Evolutionary conservation across 148 eudicot species (phyloP).

Genomic region (Rhododendron williamsianum): DNA sequence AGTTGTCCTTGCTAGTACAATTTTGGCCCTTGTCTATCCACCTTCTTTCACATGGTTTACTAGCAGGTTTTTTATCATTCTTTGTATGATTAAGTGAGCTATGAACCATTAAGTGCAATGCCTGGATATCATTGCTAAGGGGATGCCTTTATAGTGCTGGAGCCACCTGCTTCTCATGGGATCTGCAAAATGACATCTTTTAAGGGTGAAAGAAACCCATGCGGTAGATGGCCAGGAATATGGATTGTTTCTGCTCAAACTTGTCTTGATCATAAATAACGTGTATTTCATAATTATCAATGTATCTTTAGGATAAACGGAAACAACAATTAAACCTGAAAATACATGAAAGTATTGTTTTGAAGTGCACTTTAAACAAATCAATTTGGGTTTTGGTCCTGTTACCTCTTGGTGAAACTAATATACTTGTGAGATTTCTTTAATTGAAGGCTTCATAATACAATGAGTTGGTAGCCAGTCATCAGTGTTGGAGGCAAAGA

Average conservation of each 20-base stretch:
- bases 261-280: neutral
- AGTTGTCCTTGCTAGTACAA: constrained; percentile 74
- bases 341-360: neutral
- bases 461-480: neutral
- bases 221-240: neutral
- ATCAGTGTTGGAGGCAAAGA: neutral
- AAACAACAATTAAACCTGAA: neutral
- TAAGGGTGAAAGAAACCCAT: neutral
- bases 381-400: neutral
- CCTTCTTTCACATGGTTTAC: constrained; percentile 98
- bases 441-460: neutral
- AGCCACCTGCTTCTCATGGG: neutral
- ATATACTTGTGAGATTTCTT: neutral
- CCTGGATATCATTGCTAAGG: neutral
- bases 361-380: neutral
- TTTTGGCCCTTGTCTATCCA: constrained; percentile 86
- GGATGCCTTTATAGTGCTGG: neutral
- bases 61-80: constrained; percentile 49
- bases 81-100: neutral
- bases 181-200: neutral
- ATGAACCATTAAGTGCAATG: neutral
- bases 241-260: neutral
- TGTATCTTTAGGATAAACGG: neutral
- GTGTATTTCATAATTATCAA: neutral
- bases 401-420: neutral